Base-by-base conservation (phyloP, 257 asterid species). In the Agastache rugosa region DNA sequence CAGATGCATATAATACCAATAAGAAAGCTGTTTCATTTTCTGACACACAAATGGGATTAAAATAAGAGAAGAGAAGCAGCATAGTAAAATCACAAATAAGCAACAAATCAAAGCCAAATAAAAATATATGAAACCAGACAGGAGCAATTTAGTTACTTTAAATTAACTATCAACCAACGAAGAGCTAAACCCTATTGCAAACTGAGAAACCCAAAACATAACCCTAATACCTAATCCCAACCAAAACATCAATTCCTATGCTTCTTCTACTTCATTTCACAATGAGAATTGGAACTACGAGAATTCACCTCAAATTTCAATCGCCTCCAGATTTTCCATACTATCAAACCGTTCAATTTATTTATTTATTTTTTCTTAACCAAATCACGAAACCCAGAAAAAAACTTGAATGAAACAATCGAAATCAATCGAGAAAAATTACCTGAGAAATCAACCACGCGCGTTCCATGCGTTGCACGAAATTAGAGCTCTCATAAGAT, bases 391-490 rank as follows among this genome's bases (percentile, higher is more conserved):
- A 63, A 39, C 4, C 11, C 17, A 37, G 53, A 41, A 63, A 11
- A 50, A 16, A 44, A 10, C 45, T n/a, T 35, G 9, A 35, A 60
- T 34, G 10, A 39, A 6, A 14, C 11, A 31, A 73, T 0, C 12
- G 23, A 48, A 35, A 16, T 27, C 7, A 51, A 29, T 51, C 1
- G 29, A 42, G 35, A 27, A n/a, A 48, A 67, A 11, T 16, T 63
- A 92, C 97, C 96, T 91, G 87, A 69, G 98, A 86, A 79, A 93
- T 93, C 83, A 91, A 80, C 97, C 97, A 93, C 23, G 95, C 90
- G 4, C 89, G 97, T 66, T 93, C 97, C 86, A 91, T 88, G 69
- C 97, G 94, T 11, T 88, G 65, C 65, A 66, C 76, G 70, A 90
- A 87, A 75, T 83, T 82, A 34, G 92, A 83, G 66, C 87, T 83